Evolutionary conservation across 768 basidiomycete species (phyloP).

Genomic region (Russula griseocarnosa): DNA sequence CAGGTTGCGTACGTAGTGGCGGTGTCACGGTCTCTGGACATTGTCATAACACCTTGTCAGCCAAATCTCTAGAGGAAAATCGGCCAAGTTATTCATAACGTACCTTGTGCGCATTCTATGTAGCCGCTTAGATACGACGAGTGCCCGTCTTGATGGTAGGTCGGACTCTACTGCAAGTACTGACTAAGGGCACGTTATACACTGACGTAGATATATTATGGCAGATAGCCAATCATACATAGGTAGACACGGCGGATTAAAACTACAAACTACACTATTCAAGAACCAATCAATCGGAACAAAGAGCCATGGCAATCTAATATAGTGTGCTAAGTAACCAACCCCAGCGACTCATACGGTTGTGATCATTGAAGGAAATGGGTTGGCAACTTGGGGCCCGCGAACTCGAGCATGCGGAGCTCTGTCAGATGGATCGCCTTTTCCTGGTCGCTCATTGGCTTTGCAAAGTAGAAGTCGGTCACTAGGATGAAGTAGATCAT

Average conservation of each 20-base stretch:
- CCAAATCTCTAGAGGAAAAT: no score
- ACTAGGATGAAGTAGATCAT: constrained; percentile 1
- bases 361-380: not conserved
- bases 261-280: not conserved
- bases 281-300: not conserved
- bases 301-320: not conserved
- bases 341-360: not conserved
- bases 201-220: not conserved
- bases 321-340: not conserved
- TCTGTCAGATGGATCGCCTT: not conserved
- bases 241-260: not conserved
- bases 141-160: no score
- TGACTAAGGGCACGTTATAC: no score
- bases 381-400: not conserved
- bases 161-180: no score
- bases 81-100: no score
- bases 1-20: no score
- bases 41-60: no score
- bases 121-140: no score
- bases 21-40: no score
- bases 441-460: not conserved
- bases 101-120: no score
- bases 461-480: not conserved
- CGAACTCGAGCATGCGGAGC: not conserved
- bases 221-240: not conserved